Conservation (phyloP, 163 green algal species). For the Trebouxiophyceae sp. region DNA sequence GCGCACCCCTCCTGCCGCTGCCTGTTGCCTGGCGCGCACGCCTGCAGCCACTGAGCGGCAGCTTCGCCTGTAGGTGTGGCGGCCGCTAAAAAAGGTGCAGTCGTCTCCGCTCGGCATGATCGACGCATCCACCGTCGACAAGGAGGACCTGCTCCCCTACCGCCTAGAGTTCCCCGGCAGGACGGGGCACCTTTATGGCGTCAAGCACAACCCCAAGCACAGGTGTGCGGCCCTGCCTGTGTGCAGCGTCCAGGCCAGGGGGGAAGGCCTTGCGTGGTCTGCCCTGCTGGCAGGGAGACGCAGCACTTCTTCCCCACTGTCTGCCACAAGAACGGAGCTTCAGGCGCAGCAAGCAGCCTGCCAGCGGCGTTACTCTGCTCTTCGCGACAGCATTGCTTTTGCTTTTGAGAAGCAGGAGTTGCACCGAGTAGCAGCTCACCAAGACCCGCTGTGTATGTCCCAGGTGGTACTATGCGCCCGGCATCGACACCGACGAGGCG, state of each 20-base stretch:
- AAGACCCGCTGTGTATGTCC: no score
- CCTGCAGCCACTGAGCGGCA: background rate
- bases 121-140: conserved; percentile 14
- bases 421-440: no score
- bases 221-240: conserved; percentile 12
- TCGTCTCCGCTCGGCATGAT: conserved; percentile 16
- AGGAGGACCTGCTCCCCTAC: conserved; percentile 16
- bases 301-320: no score
- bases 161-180: conserved; percentile 15
- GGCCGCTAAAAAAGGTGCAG: conserved; percentile 11
- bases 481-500: conserved; percentile 17
- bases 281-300: no score
- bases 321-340: no score
- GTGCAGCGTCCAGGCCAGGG: no score
- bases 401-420: no score
- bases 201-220: conserved; percentile 16
- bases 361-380: no score
- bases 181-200: conserved; percentile 15
- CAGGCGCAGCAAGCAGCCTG: no score
- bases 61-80: conserved; percentile 12
- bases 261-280: no score
- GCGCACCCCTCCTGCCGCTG: background rate
- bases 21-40: background rate
- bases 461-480: conserved; percentile 26
- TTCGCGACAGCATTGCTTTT: no score